Percentiles rank a stretch among this genome's conserved stretches.
These are phyloP conservation scores for Entelexis sorbosivorans DNA, from an alignment of 1,139 yeast species.

Conservation along the genomic window DNA sequence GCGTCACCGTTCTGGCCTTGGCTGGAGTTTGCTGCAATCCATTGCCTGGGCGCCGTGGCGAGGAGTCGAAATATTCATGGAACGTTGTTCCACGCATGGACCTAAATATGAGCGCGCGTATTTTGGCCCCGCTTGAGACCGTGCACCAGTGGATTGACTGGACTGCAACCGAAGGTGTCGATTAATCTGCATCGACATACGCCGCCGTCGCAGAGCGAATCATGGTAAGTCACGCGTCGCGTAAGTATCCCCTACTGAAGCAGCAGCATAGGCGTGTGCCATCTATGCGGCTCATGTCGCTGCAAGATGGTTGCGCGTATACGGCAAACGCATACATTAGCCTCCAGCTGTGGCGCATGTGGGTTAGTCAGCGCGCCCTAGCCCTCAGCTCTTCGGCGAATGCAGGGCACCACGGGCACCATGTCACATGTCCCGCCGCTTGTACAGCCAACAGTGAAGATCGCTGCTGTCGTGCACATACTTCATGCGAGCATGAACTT, in stretches of 20 bases:
- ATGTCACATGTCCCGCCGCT: background rate
- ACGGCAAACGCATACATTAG: background rate
- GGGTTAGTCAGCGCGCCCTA: background rate
- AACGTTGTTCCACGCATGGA: conserved; percentile 4
- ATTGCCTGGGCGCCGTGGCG: background rate
- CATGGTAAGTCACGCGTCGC: background rate
- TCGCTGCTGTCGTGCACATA: background rate
- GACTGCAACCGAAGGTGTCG: no score
- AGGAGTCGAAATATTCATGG: background rate
- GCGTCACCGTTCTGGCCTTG: background rate
- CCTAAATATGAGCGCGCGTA: no score
- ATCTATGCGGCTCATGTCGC: background rate
- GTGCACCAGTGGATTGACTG: no score
- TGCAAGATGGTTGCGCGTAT: background rate
- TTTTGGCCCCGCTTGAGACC: background rate
- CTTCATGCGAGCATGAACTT: background rate
- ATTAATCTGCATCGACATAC: no score
- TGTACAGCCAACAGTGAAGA: background rate
- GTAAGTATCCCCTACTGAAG: background rate
- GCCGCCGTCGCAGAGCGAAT: background rate
- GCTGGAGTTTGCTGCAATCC: background rate
- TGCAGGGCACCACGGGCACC: background rate
- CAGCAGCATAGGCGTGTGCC: background rate
- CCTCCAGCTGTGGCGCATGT: background rate
- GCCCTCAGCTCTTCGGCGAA: background rate